A percentile compares a stretch with the other conserved stretches of the same genome.
phyloP scores from a whole-genome alignment of 345 rosid genomes.

The Ricinus communis region DNA sequence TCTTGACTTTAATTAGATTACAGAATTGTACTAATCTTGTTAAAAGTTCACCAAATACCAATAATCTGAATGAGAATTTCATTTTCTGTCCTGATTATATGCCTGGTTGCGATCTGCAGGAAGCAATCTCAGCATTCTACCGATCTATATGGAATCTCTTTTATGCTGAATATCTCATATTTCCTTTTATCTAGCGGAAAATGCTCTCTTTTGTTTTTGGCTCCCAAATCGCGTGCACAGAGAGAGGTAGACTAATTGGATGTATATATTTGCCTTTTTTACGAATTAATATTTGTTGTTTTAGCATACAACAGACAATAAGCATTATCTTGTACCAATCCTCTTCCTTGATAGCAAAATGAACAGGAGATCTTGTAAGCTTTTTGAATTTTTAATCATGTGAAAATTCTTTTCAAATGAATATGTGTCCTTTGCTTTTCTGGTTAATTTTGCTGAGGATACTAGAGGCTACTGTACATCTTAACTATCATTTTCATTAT shows the following conservation, averaged over 20 bases:
- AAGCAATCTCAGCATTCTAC: constrained; percentile 73
- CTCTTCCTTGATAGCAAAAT: neutral
- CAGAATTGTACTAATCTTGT: too few species aligned
- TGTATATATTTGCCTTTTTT: neutral
- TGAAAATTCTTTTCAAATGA: neutral
- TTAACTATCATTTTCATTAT: neutral
- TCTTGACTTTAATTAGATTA: too few species aligned
- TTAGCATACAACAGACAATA: neutral
- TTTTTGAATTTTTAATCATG: neutral
- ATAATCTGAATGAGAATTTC: neutral
- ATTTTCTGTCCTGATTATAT: neutral
- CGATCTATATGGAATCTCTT: constrained; percentile 94
- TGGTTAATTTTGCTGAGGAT: neutral
- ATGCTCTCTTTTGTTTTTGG: neutral
- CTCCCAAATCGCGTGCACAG: neutral
- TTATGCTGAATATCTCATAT: constrained; percentile 77
- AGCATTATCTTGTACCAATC: neutral
- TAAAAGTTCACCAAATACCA: too few species aligned
- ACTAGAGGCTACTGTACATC: neutral
- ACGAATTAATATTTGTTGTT: neutral
- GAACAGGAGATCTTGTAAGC: neutral
- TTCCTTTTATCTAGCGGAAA: constrained; percentile 65
- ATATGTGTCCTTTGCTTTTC: neutral
- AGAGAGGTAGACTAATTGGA: neutral
- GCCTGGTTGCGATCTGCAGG: constrained; percentile 52